These are phyloP conservation scores for Phaeotremella skinneri DNA, from an alignment of 768 basidiomycete genomes.

Conservation along the genomic window DNA sequence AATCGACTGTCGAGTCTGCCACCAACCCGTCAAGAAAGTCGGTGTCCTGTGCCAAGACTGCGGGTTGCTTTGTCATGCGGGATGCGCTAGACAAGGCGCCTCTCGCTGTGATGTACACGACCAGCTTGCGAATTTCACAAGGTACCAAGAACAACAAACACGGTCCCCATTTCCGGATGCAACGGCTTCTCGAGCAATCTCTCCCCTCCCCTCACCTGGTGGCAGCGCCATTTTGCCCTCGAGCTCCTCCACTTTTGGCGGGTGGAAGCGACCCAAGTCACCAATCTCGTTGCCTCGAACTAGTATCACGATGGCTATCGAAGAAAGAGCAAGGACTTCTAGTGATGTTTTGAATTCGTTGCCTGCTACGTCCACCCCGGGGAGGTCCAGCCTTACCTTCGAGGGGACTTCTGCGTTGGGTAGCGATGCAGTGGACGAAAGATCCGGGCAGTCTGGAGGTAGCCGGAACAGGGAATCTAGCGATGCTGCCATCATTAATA, in stretches of 20 bases:
- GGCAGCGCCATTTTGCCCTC: background rate
- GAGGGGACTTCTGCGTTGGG: background rate
- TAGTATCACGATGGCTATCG: background rate
- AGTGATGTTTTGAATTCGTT: background rate
- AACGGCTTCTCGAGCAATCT: background rate
- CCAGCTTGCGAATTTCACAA: slow-evolving; percentile 23
- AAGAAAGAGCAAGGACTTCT: background rate
- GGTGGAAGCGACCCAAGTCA: background rate
- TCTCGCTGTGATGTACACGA: slow-evolving; percentile 29
- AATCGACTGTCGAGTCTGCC: slow-evolving; percentile 81
- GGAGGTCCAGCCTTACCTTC: background rate
- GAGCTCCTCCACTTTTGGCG: background rate
- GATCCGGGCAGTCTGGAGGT: no score
- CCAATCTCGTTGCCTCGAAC: background rate
- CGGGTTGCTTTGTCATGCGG: slow-evolving; percentile 77
- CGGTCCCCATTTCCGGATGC: no score
- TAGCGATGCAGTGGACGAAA: background rate
- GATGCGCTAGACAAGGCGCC: slow-evolving; percentile 25
- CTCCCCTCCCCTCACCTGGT: background rate
- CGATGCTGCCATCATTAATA: background rate
- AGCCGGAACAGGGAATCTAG: background rate
- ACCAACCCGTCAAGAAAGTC: slow-evolving; percentile 72
- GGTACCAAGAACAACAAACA: slow-evolving; percentile 27
- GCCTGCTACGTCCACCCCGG: background rate
- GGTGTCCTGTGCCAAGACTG: slow-evolving; percentile 86